Percentiles rank a stretch among this genome's conserved stretches.
These are phyloP conservation scores for Dipteronia sinensis DNA, from an alignment of 345 rosid species.

Conservation along the genomic window DNA sequence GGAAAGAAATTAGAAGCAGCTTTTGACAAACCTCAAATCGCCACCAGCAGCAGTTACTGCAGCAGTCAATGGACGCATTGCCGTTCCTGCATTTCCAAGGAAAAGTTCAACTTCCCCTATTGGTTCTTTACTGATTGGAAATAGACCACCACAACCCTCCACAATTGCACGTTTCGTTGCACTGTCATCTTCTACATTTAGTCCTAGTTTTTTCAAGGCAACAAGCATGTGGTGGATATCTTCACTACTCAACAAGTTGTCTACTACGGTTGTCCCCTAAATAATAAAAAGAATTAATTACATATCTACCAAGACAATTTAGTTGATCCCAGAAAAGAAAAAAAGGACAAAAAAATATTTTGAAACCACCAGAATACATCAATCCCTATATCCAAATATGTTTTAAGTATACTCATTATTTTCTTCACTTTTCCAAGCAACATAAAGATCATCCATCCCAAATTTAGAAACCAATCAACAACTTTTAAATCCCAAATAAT, in stretches of 20 bases:
- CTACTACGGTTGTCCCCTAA: slow-evolving; percentile 89
- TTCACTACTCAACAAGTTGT: slow-evolving; percentile 89
- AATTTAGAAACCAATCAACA: neutral
- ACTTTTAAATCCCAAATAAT: neutral
- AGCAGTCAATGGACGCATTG: slow-evolving; percentile 97
- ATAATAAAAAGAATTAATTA: neutral
- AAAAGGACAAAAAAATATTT: neutral
- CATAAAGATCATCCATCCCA: neutral
- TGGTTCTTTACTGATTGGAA: slow-evolving; percentile 61
- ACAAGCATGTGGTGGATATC: slow-evolving; percentile 90
- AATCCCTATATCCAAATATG: neutral
- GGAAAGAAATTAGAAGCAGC: slow-evolving; percentile 5
- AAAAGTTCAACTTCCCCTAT: slow-evolving; percentile 68
- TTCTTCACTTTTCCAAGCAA: neutral
- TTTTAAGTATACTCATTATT: neutral
- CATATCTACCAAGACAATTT: neutral
- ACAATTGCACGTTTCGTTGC: slow-evolving; percentile 60
- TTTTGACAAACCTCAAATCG: slow-evolving; percentile 58
- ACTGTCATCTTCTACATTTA: slow-evolving; percentile 59
- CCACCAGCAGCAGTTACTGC: slow-evolving; percentile 94
- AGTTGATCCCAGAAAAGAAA: neutral
- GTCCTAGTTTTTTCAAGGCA: slow-evolving; percentile 75
- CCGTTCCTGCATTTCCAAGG: slow-evolving; percentile 97
- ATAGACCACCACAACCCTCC: slow-evolving; percentile 85
- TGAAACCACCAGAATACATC: neutral